A percentile compares a stretch with the other conserved stretches of the same genome.
phyloP scores from a whole-genome alignment of 805 yeast genomes.

The Schizosaccharomyces japonicus region DNA sequence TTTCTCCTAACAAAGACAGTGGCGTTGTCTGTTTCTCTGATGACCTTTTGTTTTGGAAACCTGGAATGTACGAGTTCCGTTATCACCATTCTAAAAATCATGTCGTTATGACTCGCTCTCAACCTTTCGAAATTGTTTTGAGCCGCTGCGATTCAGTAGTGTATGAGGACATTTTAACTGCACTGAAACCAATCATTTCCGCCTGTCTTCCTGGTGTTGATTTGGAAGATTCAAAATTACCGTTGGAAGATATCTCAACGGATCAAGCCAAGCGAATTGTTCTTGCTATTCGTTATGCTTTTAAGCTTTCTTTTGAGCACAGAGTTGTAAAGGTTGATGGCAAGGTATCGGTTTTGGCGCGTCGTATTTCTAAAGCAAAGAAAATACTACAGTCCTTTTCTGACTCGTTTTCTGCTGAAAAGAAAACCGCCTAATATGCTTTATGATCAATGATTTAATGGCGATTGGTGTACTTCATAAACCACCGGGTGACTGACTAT shows the following conservation, averaged over 20 bases:
- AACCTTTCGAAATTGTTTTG: slow-evolving; percentile 34
- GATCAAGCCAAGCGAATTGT: slow-evolving; percentile 10
- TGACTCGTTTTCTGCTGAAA: no score
- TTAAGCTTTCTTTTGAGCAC: slow-evolving; percentile 19
- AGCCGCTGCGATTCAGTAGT: background rate
- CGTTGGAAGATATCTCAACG: slow-evolving; percentile 12
- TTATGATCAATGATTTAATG: no score
- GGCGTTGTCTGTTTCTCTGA: slow-evolving; percentile 30
- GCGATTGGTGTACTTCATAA: no score
- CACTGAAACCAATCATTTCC: no score
- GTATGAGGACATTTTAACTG: background rate
- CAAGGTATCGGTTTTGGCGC: slow-evolving; percentile 13
- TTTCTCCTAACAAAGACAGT: slow-evolving; percentile 10
- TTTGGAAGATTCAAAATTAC: slow-evolving; percentile 14
- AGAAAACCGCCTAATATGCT: no score
- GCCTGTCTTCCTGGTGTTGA: slow-evolving; percentile 10
- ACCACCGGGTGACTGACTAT: no score
- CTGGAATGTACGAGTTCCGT: slow-evolving; percentile 51
- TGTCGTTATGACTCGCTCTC: slow-evolving; percentile 40
- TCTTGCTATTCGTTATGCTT: slow-evolving; percentile 13
- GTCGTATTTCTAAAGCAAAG: slow-evolving; percentile 13
- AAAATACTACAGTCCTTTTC: slow-evolving; percentile 11
- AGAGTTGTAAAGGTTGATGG: slow-evolving; percentile 22
- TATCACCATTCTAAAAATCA: slow-evolving; percentile 45
- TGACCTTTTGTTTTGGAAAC: slow-evolving; percentile 33